Base-by-base conservation (phyloP, 2,329 filamentous ascomycete genomes). In the Monosporascus sp. region DNA sequence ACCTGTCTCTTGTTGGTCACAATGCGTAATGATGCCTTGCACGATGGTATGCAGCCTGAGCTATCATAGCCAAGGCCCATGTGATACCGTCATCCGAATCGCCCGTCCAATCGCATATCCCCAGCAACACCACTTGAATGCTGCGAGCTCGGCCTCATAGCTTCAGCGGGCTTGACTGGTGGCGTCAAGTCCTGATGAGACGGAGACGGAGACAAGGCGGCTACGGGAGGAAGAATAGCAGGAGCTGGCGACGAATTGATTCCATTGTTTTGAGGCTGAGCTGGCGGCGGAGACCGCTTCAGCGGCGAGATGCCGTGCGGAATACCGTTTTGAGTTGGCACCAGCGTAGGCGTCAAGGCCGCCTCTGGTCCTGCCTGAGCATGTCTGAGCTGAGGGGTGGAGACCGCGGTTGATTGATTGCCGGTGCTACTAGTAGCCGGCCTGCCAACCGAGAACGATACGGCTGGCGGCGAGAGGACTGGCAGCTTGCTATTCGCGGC, bases 101-200 rank as follows among this genome's bases (percentile, higher is more conserved):
- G 24, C 22, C 22, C 42, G n/a, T 20, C 11, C 31, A 34, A 34
- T 34, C 31, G 31, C 31, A 34, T 42, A 22, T 60, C 51, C 36
- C 52, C 54, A 20, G 48, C 15, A 20, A 61, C 24, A 27, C 58
- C 50, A 34, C 54, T 53, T 11, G 55, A 64, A 24, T 62, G 62
- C 7, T 59, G 60, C 50, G 62, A 69, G 47, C 52, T 49, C 42
- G 62, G 58, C 38, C 62, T 61, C 11, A 58, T 51, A 47, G 65
- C 64, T 48, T 75, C 72, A 4, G 68, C 58, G 41, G 74, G 72
- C 70, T 88, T 84, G 58, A 82, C 73, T 2, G 83, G 84, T 24
- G 84, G 83, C 17, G 80, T 82, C 49, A 84, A 65, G 53, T 83
- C 82, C 57, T 80, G 78, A 52, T 78, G 73, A 15, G 75, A 76